Base-by-base conservation (phyloP, 768 basidiomycete genomes). In the Hirschioporus abietinus region DNA sequence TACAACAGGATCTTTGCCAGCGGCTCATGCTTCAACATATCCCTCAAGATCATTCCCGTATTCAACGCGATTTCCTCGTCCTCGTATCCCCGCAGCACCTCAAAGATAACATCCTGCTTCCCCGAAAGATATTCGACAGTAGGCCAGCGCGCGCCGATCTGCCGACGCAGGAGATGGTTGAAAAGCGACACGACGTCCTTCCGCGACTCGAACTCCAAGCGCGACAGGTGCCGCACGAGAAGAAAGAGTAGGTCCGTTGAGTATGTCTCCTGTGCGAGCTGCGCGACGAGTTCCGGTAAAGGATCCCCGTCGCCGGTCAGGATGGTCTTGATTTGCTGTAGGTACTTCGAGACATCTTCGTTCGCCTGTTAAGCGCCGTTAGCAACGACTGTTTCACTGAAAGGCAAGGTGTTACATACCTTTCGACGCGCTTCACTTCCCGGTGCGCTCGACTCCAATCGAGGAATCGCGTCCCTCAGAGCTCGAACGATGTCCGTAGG, bases 41-140 rank as follows among this genome's bases (percentile, higher is more conserved):
- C 97, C 73, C 93, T 92, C 63, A 99, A 81, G 66, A 99, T 92
- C 95, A 97, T 96, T 9, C 97, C 96, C 0, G 96, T 98, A 72
- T 99, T 99, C 67, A 99, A 84, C 9, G 96, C 95, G 65, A 99
- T 84, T 68, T 99, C 96, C 75, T 98, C 93, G 72, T 97, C 95
- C 78, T 90, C 89, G 74, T 99, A 99, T 7, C 96, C 95, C 65
- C 88, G 90, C 61, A 99, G 83, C 8, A 95, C 86, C 1, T 92
- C 88, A 74, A 97, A 97, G 62, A 92, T 78, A 35, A 91, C 83
- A 35, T 91, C 84, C 52, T 78, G 86, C 72, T 92, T 91, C 42
- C 86, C 85, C 8, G 83, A 84, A 18, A 99, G 86, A 72, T 97
- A 95, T 71, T 99, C 97, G 62, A 99, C 95, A 0, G 97, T 99